Percentiles rank a stretch among this genome's conserved stretches.
Conservation (phyloP, 192 early-diverging fungal genomes). For the Thamnidium elegans region DNA sequence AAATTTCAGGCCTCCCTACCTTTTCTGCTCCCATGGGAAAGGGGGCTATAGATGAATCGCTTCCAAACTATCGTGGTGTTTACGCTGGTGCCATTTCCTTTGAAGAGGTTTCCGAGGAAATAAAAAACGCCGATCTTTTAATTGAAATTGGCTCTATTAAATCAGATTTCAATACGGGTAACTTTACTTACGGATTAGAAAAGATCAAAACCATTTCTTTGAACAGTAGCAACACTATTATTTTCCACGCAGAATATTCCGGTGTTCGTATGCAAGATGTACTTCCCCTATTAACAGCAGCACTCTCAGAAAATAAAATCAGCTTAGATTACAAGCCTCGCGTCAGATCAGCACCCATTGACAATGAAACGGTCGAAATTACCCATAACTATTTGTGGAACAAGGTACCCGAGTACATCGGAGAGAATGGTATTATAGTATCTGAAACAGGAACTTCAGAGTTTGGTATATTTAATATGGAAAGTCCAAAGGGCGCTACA, state of each 20-base stretch:
- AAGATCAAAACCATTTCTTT: slow-evolving; percentile 35
- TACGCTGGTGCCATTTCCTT: slow-evolving; percentile 41
- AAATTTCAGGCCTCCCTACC: slow-evolving; percentile 37
- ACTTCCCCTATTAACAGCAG: slow-evolving; percentile 18
- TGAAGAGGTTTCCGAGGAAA: slow-evolving; percentile 29
- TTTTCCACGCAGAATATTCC: slow-evolving; percentile 37
- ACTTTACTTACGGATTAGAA: slow-evolving; percentile 40
- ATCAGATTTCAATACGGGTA: slow-evolving; percentile 50
- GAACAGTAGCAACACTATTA: slow-evolving; percentile 32
- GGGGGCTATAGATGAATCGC: slow-evolving; percentile 32
- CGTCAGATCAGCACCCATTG: background rate
- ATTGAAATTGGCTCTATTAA: slow-evolving; percentile 44
- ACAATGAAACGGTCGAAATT: slow-evolving; percentile 22
- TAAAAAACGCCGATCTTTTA: slow-evolving; percentile 39
- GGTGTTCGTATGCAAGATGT: slow-evolving; percentile 39
- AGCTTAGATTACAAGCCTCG: background rate
- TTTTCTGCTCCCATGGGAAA: slow-evolving; percentile 49
- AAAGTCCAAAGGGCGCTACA: slow-evolving; percentile 29
- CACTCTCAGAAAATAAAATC: background rate
- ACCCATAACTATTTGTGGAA: slow-evolving; percentile 43
- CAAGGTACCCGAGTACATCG: slow-evolving; percentile 34
- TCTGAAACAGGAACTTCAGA: slow-evolving; percentile 45
- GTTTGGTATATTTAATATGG: slow-evolving; percentile 40
- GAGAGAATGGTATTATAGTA: slow-evolving; percentile 32
- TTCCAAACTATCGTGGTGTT: slow-evolving; percentile 35